phyloP scores from a whole-genome alignment of 306 rosid species.

The Trifolium fragiferum region DNA sequence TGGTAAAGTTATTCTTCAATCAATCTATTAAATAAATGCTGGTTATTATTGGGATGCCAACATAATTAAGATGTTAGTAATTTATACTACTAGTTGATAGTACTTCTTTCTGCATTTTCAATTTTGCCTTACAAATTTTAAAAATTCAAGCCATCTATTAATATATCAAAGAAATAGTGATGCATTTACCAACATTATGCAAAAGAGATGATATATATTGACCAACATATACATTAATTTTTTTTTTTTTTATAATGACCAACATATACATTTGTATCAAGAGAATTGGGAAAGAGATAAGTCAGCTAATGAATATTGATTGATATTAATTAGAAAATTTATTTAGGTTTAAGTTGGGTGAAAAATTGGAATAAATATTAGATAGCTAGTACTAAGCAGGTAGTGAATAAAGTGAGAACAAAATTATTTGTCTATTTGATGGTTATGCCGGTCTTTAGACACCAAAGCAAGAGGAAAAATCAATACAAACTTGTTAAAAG shows the following conservation, averaged over 20 bases:
- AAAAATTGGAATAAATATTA: background rate
- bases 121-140: too few species aligned
- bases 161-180: background rate
- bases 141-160: too few species aligned
- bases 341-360: background rate
- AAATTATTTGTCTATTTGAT: background rate
- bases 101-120: too few species aligned
- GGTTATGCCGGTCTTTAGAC: background rate
- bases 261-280: background rate
- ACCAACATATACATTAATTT: background rate
- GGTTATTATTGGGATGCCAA: too few species aligned
- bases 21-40: too few species aligned
- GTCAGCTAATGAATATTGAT: background rate
- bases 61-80: too few species aligned
- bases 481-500: background rate
- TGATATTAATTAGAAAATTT: background rate
- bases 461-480: background rate
- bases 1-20: background rate
- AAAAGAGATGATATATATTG: background rate
- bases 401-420: background rate
- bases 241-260: too few species aligned
- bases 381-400: background rate
- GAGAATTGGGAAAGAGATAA: background rate
- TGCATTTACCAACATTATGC: background rate
- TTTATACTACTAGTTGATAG: too few species aligned